Conservation (phyloP, 208 protist genomes). For the Strigomonas galati region DNA sequence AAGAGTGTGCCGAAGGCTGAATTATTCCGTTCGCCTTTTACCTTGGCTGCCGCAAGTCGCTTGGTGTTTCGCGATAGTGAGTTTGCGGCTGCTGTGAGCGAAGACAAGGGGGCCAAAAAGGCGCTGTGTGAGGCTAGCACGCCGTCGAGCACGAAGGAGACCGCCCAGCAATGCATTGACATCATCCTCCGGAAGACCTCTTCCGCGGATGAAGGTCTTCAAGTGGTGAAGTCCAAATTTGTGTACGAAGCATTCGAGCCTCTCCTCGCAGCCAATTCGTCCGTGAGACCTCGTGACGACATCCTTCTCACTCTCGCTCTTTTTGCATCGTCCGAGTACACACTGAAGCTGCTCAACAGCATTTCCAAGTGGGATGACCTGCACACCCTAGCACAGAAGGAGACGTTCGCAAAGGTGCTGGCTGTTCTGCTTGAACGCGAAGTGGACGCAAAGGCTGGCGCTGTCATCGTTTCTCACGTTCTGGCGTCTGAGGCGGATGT, state of each 20-base stretch:
- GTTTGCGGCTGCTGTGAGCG: slow-evolving; percentile 25
- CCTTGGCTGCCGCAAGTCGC: slow-evolving; percentile 53
- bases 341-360: slow-evolving; percentile 3
- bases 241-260: not conserved
- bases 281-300: not conserved
- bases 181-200: slow-evolving; percentile 1
- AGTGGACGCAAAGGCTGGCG: slow-evolving; percentile 28
- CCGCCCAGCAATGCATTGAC: slow-evolving; percentile 11
- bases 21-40: slow-evolving; percentile 38
- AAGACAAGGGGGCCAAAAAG: slow-evolving; percentile 29
- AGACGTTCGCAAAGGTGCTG: slow-evolving; percentile 44
- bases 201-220: slow-evolving; percentile 4
- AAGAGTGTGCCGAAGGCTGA: slow-evolving; percentile 19
- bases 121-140: not conserved
- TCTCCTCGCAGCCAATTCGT: not conserved
- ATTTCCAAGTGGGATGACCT: slow-evolving; percentile 51
- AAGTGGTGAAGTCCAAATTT: slow-evolving; percentile 1
- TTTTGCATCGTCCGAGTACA: too few relatives aligned
- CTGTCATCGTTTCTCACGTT: slow-evolving; percentile 34
- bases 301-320: too few relatives aligned
- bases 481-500: slow-evolving; percentile 46
- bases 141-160: not conserved
- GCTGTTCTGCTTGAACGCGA: slow-evolving; percentile 37
- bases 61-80: slow-evolving; percentile 38
- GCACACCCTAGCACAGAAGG: slow-evolving; percentile 31